Evolutionary conservation across 2,329 filamentous ascomycete genomes (phyloP), one percentile per base, ranked within the genome.

Genomic region (Hypoxylon sp.): DNA sequence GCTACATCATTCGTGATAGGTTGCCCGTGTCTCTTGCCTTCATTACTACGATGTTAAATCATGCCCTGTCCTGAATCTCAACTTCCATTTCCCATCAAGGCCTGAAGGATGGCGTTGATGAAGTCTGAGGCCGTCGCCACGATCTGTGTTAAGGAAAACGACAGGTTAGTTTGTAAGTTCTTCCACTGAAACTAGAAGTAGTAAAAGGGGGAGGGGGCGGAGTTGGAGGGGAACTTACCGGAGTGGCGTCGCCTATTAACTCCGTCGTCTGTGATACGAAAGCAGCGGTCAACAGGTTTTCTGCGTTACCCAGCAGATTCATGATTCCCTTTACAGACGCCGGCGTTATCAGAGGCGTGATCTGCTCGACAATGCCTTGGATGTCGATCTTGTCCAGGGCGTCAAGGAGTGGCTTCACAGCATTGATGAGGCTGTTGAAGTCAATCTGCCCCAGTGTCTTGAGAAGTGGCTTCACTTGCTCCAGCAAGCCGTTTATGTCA

Each of bases 201-300:
- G 19, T 22, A 22, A 22, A 22, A 22, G 3, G 19, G 19, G 19
- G 19, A 22, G 19, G 19, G 19, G 35, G 9, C 19, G 19, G 44
- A n/a, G 9, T n/a, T 10, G 14, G 14, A 24, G 48, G 13, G 35
- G 10, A 33, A 47, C 79, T 76, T 80, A 81, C 80, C 58, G 80
- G 81, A 70, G 81, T 81, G 2, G 81, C 81, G 63, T 83, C 80
- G 26, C 78, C 80, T 71, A 83, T 84, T 35, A 84, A 73, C 61
- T 84, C 82, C 2, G 77, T 77, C 39, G 81, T 82, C 67, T 84
- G 80, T 19, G 78, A 75, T 5, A 84, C 80, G 69, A 84, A 84
- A 0, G 77, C 75, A 29, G 77, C 69, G 3, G 77, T 80, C 5
- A 84, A 70, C 13, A 84, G 72, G 24, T 72, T 65, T 59, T 81